phyloP scores from a whole-genome alignment of 2,329 filamentous ascomycete species.

The Davidsoniella neocaledoniae region DNA sequence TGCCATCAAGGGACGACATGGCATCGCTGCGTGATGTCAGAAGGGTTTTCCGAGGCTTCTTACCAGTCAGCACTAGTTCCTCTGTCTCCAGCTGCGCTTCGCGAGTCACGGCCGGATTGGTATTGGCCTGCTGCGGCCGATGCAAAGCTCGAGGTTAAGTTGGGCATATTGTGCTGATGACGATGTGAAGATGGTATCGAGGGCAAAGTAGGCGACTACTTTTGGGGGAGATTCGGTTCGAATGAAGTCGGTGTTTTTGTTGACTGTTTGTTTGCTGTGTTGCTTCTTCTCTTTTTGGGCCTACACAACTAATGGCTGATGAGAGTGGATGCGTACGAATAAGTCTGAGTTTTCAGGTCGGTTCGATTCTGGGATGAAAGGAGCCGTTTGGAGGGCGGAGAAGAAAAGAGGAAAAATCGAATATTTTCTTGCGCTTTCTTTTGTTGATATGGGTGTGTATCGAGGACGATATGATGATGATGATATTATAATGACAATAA shows the following conservation, averaged over 20 bases:
- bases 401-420: too few relatives aligned
- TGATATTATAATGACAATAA: too few relatives aligned
- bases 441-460: too few relatives aligned
- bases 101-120: slow-evolving; percentile 37
- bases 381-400: too few relatives aligned
- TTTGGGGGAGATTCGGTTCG: not conserved
- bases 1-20: not conserved
- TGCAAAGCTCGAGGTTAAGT: slow-evolving; percentile 69
- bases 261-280: not conserved
- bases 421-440: too few relatives aligned
- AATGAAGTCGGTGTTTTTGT: not conserved
- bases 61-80: slow-evolving; percentile 9
- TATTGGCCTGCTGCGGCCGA: slow-evolving; percentile 66
- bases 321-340: too few relatives aligned
- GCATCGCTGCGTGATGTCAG: slow-evolving; percentile 8
- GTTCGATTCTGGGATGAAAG: too few relatives aligned
- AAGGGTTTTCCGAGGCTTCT: slow-evolving; percentile 4
- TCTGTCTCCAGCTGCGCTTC: slow-evolving; percentile 33
- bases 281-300: not conserved
- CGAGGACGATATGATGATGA: too few relatives aligned
- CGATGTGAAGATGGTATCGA: not conserved
- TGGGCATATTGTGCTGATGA: slow-evolving; percentile 42
- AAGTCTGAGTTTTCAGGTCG: too few relatives aligned
- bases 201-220: not conserved
- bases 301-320: too few relatives aligned